These are phyloP conservation scores for Rhizopus stolonifer DNA, from an alignment of 371 early-diverging fungal species.

Conservation along the genomic window DNA sequence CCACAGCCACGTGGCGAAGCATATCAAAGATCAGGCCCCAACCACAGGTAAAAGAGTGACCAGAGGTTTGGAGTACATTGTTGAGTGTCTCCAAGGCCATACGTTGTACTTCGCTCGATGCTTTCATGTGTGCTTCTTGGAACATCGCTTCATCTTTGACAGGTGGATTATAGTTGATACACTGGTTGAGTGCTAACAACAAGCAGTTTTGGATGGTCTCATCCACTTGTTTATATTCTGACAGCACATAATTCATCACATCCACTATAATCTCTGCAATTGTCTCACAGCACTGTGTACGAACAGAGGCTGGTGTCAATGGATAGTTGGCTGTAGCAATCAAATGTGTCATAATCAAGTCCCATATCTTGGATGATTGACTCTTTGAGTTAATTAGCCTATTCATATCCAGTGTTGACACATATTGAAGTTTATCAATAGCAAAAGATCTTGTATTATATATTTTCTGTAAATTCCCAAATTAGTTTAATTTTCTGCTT, in stretches of 20 bases:
- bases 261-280: slow-evolving; percentile 77
- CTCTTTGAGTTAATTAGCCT: slow-evolving; percentile 60
- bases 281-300: slow-evolving; percentile 82
- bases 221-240: slow-evolving; percentile 51
- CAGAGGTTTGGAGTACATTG: slow-evolving; percentile 86
- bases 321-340: slow-evolving; percentile 76
- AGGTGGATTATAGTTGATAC: slow-evolving; percentile 35
- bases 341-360: slow-evolving; percentile 72
- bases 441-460: slow-evolving; percentile 83
- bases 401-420: slow-evolving; percentile 68
- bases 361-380: slow-evolving; percentile 57
- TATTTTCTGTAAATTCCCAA: slow-evolving; percentile 50
- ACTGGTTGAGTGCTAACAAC: slow-evolving; percentile 41
- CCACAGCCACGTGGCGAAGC: slow-evolving; percentile 60
- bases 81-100: slow-evolving; percentile 87
- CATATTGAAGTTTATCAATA: slow-evolving; percentile 75
- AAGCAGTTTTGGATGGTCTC: slow-evolving; percentile 59
- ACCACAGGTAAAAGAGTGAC: slow-evolving; percentile 83
- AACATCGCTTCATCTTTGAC: slow-evolving; percentile 15
- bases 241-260: slow-evolving; percentile 67
- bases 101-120: slow-evolving; percentile 74
- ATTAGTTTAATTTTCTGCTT: background rate
- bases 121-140: slow-evolving; percentile 22
- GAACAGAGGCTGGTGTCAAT: slow-evolving; percentile 58
- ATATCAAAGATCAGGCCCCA: slow-evolving; percentile 93